These are phyloP conservation scores for Symbiodinium natans DNA, from an alignment of 73 alveolate genomes.

Conservation along the genomic window DNA sequence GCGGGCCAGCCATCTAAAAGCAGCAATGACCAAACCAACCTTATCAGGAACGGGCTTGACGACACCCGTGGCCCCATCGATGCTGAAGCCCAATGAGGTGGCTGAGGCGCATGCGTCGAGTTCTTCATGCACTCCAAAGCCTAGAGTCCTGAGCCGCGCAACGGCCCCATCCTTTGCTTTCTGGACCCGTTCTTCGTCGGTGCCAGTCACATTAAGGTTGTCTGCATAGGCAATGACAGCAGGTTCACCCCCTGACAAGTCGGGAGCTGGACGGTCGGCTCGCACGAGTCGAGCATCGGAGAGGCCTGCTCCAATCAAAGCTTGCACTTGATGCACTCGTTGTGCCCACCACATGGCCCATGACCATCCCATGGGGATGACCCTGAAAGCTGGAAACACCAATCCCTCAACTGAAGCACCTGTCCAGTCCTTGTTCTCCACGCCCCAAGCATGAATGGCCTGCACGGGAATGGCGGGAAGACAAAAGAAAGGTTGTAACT, in stretches of 20 bases:
- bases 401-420: background rate
- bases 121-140: constrained; percentile 12
- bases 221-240: background rate
- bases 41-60: background rate
- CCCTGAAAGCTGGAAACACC: background rate
- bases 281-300: background rate
- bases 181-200: background rate
- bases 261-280: background rate
- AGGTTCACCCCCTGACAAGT: background rate
- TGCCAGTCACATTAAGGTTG: constrained; percentile 24
- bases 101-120: background rate
- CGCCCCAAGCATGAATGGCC: background rate
- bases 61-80: background rate
- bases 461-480: background rate
- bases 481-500: background rate
- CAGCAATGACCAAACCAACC: background rate
- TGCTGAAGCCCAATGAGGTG: background rate
- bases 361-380: background rate
- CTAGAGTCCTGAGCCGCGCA: background rate
- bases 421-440: background rate
- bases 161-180: constrained; percentile 7
- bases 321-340: background rate
- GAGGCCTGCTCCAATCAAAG: background rate
- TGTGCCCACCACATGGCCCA: constrained; percentile 57
- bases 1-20: background rate